Percentiles rank a stretch among this genome's conserved stretches.
These are phyloP conservation scores for Arthrinium puccinioides DNA, from an alignment of 2,329 filamentous ascomycete species.

Conservation along the genomic window DNA sequence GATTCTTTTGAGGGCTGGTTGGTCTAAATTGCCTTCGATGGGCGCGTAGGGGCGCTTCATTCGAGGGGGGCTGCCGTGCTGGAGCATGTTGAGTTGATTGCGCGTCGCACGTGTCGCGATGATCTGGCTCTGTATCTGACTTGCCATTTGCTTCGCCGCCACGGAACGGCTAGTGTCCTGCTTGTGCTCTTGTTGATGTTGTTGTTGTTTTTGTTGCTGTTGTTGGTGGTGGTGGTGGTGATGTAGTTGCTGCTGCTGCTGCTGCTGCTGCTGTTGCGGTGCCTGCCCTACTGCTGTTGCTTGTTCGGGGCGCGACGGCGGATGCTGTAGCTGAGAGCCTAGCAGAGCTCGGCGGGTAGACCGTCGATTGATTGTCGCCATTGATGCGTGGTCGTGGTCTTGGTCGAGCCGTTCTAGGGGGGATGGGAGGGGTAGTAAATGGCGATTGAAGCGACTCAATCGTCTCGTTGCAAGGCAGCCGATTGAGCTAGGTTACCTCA, in stretches of 20 bases:
- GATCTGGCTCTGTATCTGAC: conserved; percentile 7
- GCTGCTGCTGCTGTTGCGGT: not conserved
- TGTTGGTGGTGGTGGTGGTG: not conserved
- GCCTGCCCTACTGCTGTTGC: not conserved
- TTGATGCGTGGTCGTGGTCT: no score
- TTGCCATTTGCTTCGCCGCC: no score
- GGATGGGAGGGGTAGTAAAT: no score
- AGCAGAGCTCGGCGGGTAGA: conserved; percentile 1
- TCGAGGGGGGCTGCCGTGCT: conserved; percentile 24
- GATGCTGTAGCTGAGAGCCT: not conserved
- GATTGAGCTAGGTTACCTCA: no score
- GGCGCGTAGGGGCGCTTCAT: conserved; percentile 42
- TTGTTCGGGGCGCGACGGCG: no score
- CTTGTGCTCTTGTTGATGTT: conserved; percentile 1
- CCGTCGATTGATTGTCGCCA: conserved; percentile 2
- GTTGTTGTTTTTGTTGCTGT: conserved; percentile 1
- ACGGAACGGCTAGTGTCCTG: not conserved
- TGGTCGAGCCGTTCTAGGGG: no score
- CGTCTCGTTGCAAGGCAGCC: no score
- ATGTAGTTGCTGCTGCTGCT: not conserved
- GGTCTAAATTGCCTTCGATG: conserved; percentile 36
- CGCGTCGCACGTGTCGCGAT: conserved; percentile 9
- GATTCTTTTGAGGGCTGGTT: conserved; percentile 41
- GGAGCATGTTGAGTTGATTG: conserved; percentile 20
- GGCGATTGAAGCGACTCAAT: no score